These are phyloP conservation scores for Dalechampia spathulata DNA, from an alignment of 441 rosid genomes.

Conservation along the genomic window DNA sequence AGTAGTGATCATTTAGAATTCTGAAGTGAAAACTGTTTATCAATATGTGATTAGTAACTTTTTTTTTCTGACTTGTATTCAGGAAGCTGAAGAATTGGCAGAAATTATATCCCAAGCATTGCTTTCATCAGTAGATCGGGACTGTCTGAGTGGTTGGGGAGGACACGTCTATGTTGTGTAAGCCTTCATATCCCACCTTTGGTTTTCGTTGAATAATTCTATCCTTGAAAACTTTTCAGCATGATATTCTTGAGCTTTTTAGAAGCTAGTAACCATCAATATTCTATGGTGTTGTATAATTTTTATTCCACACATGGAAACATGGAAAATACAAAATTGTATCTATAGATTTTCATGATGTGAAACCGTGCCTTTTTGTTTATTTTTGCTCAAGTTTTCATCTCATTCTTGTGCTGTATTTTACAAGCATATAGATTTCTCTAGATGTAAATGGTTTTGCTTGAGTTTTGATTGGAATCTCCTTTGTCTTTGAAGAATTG, in stretches of 20 bases:
- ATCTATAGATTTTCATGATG: too few relatives aligned
- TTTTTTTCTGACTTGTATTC: constrained; percentile 14
- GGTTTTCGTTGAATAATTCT: not conserved
- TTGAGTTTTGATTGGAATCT: not conserved
- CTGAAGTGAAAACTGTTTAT: not conserved
- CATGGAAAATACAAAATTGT: too few relatives aligned
- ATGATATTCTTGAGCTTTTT: too few relatives aligned
- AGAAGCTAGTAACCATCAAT: too few relatives aligned
- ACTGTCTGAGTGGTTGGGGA: constrained; percentile 98
- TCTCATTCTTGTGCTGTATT: not conserved
- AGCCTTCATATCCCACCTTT: constrained; percentile 23
- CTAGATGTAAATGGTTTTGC: too few relatives aligned
- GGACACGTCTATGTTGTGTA: constrained; percentile 95
- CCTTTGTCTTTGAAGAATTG: not conserved
- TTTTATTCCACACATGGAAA: too few relatives aligned
- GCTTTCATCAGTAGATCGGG: constrained; percentile 84
- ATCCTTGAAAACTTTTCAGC: too few relatives aligned
- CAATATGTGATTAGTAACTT: too few relatives aligned
- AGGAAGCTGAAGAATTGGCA: constrained; percentile 87
- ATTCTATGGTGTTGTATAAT: too few relatives aligned
- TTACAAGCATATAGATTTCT: not conserved
- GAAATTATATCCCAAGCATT: constrained; percentile 91
- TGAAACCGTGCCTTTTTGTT: too few relatives aligned
- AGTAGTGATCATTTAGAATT: not conserved
- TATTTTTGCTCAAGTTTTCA: too few relatives aligned